phyloP scores from a whole-genome alignment of 179 eudicot genomes.

The Drosera spatulata region DNA sequence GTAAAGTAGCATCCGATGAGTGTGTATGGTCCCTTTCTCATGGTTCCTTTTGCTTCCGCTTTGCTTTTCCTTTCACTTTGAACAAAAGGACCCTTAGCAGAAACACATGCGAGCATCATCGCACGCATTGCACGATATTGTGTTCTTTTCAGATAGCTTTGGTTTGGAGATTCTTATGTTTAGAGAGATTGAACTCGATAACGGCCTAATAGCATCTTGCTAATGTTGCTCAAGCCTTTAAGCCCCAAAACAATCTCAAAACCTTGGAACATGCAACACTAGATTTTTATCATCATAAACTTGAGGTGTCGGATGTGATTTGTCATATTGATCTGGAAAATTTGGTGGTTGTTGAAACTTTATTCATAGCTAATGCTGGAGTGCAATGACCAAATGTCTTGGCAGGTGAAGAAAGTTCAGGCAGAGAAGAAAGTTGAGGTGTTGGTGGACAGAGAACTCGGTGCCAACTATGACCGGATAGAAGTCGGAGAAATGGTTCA shows the following conservation, averaged over 20 bases:
- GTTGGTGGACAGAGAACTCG: constrained; percentile 63
- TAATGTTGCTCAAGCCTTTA: no score
- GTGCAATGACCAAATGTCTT: background rate
- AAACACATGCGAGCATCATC: no score
- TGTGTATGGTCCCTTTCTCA: background rate
- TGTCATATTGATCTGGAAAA: background rate
- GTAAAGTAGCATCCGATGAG: background rate
- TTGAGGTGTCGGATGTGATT: no score
- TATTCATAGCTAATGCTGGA: background rate
- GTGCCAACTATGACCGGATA: constrained; percentile 61
- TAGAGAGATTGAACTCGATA: no score
- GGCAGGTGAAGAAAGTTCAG: constrained; percentile 70
- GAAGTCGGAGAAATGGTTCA: constrained; percentile 87
- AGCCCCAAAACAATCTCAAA: no score
- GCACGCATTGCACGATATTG: no score
- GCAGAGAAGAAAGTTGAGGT: constrained; percentile 66
- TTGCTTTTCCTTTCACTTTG: background rate
- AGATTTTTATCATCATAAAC: no score
- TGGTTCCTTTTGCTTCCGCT: background rate
- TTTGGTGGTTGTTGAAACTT: background rate
- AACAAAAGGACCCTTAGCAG: background rate
- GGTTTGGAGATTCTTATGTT: no score
- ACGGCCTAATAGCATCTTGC: no score
- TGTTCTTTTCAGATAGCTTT: no score
- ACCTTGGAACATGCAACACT: no score